A percentile compares a stretch with the other conserved stretches of the same genome.
phyloP scores from a whole-genome alignment of 2,329 filamentous ascomycete species.

The Cladosporium sp. region DNA sequence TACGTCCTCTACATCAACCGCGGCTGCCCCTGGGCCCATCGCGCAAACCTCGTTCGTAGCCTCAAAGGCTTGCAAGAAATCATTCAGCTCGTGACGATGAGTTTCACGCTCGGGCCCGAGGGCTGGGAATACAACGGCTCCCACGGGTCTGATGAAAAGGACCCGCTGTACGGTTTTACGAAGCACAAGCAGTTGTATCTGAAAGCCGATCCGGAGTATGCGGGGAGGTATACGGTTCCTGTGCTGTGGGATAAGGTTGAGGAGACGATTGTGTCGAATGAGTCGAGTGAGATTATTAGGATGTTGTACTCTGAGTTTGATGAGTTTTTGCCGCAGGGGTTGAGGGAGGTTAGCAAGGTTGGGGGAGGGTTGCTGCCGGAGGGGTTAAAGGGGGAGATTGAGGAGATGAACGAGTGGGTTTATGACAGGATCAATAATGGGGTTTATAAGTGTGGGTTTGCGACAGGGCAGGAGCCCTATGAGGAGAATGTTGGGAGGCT shows the following conservation, averaged over 20 bases:
- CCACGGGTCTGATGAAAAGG: constrained; percentile 51
- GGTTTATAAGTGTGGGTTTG: constrained; percentile 65
- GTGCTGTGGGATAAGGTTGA: constrained; percentile 68
- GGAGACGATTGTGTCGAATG: constrained; percentile 75
- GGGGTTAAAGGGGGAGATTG: constrained; percentile 62
- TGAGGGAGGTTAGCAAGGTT: constrained; percentile 51
- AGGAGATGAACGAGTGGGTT: constrained; percentile 74
- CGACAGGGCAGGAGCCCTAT: constrained; percentile 78
- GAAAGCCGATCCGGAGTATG: constrained; percentile 61
- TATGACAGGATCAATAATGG: constrained; percentile 60
- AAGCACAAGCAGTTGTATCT: constrained; percentile 71
- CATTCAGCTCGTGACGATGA: constrained; percentile 46
- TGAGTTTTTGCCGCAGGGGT: constrained; percentile 42
- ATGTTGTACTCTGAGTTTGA: constrained; percentile 85
- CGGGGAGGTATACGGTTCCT: constrained; percentile 76
- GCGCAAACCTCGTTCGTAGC: constrained; percentile 43
- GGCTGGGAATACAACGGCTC: constrained; percentile 70
- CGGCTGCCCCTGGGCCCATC: constrained; percentile 61
- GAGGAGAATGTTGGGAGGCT: constrained; percentile 67
- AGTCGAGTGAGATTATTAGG: constrained; percentile 84
- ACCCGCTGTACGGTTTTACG: constrained; percentile 62
- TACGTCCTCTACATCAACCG: constrained; percentile 60
- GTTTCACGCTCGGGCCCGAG: constrained; percentile 38
- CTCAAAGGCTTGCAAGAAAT: constrained; percentile 50
- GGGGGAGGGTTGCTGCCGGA: constrained; percentile 65